These are phyloP conservation scores for Uncinocarpus reesii DNA, from an alignment of 2,329 filamentous ascomycete species.

Conservation along the genomic window DNA sequence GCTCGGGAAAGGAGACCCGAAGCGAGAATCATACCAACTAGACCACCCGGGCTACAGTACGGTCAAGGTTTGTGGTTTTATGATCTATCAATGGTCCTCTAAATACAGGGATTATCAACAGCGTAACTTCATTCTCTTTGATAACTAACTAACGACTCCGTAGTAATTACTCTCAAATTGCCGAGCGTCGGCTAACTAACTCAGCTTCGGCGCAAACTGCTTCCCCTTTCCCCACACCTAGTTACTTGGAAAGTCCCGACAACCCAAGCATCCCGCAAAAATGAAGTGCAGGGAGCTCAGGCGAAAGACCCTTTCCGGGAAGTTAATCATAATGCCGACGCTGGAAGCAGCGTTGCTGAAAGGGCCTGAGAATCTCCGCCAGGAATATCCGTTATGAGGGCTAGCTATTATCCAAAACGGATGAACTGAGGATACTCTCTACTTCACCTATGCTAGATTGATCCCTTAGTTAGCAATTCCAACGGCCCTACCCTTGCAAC, in stretches of 20 bases:
- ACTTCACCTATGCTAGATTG: too few relatives aligned
- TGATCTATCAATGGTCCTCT: background rate
- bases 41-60: slow-evolving; percentile 13
- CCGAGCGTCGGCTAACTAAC: background rate
- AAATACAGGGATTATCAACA: too few relatives aligned
- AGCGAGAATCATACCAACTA: slow-evolving; percentile 17
- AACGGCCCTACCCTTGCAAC: background rate
- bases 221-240: background rate
- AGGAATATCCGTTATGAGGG: background rate
- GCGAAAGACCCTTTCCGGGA: background rate
- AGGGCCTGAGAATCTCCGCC: background rate
- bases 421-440: too few relatives aligned
- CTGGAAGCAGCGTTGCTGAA: background rate
- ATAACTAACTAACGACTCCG: too few relatives aligned
- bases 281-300: background rate
- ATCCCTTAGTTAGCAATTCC: background rate
- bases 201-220: background rate
- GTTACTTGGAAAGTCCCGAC: background rate
- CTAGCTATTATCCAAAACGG: too few relatives aligned
- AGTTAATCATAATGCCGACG: slow-evolving; percentile 4
- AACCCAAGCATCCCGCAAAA: background rate
- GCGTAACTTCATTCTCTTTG: too few relatives aligned
- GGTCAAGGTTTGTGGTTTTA: background rate
- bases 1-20: slow-evolving; percentile 14
- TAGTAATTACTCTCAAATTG: background rate